phyloP scores from a whole-genome alignment of 495 filamentous ascomycete species.

The Talaromyces thailandensis region DNA sequence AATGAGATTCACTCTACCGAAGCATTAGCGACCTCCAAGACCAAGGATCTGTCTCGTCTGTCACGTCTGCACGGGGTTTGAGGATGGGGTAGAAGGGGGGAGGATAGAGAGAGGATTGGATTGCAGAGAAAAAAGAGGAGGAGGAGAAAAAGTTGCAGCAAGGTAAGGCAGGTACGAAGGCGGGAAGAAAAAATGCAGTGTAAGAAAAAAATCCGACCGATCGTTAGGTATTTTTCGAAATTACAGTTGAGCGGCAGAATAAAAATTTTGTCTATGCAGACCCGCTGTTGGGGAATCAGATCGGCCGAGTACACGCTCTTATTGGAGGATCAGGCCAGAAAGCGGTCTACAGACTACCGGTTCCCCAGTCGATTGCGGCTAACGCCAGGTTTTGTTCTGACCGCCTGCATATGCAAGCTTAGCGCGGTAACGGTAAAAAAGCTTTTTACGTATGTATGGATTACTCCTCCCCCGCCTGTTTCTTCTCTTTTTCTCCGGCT shows the following conservation, averaged over 20 bases:
- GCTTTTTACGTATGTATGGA: no score
- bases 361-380: background rate
- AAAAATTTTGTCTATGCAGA: background rate
- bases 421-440: background rate
- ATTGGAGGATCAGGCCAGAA: background rate
- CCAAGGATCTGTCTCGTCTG: background rate
- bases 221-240: background rate
- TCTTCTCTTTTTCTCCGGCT: background rate
- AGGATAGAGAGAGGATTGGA: slow-evolving; percentile 1
- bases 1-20: slow-evolving; percentile 32
- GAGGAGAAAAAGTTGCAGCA: slow-evolving; percentile 3
- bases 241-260: background rate
- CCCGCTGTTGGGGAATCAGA: background rate
- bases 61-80: slow-evolving; percentile 4
- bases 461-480: background rate
- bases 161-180: slow-evolving; percentile 4
- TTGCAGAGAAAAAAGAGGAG: slow-evolving; percentile 12
- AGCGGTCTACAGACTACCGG: background rate
- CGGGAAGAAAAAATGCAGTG: slow-evolving; percentile 1
- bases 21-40: slow-evolving; percentile 34
- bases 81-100: background rate
- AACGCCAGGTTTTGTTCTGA: background rate
- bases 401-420: background rate
- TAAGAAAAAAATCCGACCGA: background rate
- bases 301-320: background rate